These are phyloP conservation scores for Pseudoturritis turrita DNA, from an alignment of 345 rosid genomes.

Conservation along the genomic window DNA sequence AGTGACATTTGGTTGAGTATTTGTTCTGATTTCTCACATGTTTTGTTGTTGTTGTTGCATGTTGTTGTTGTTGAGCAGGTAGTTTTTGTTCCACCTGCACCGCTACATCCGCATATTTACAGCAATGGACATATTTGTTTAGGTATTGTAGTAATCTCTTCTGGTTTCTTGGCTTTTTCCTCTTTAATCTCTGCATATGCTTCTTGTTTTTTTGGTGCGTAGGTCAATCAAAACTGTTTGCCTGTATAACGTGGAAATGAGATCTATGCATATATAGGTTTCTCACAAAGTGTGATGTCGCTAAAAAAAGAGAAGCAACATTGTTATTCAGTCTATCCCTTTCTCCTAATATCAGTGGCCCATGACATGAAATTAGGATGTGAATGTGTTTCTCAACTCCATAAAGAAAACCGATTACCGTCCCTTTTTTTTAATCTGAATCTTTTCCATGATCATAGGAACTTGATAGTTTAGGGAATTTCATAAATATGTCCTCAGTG, in stretches of 20 bases:
- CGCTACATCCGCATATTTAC: conserved; percentile 65
- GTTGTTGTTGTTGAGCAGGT: conserved; percentile 18
- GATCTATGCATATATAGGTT: neutral
- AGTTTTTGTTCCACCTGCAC: conserved; percentile 56
- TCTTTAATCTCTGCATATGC: neutral
- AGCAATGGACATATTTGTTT: conserved; percentile 64
- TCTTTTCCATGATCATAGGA: no score
- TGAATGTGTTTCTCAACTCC: neutral
- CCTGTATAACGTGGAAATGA: neutral
- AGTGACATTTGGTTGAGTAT: neutral
- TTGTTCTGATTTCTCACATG: no score
- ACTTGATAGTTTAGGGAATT: no score
- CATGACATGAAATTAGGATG: neutral
- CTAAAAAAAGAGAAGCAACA: neutral
- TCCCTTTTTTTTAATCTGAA: neutral
- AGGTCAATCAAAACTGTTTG: neutral
- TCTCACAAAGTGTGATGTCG: neutral
- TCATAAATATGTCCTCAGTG: no score
- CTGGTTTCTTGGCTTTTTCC: neutral
- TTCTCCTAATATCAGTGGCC: neutral
- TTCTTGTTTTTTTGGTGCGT: neutral
- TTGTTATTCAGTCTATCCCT: no score
- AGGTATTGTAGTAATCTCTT: conserved; percentile 5
- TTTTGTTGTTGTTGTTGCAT: no score
- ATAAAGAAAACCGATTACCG: neutral